A percentile compares a stretch with the other conserved stretches of the same genome.
Evolutionary conservation across 2,329 filamentous ascomycete species (phyloP).

Genomic region (Phaeosphaeria sp.): DNA sequence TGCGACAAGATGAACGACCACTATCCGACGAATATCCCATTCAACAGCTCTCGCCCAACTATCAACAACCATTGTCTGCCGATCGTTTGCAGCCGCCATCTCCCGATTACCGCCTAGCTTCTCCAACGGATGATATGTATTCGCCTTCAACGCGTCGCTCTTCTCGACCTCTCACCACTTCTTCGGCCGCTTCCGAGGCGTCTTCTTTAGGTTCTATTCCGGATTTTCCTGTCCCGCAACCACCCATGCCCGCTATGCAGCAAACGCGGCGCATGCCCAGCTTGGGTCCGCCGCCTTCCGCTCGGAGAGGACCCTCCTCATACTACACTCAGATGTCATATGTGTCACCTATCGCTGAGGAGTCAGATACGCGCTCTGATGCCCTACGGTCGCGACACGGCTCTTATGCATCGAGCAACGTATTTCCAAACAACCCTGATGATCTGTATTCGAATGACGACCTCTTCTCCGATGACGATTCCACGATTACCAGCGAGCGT

Average conservation of each 20-base stretch:
- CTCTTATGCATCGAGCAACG: constrained; percentile 58
- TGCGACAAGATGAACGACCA: constrained; percentile 52
- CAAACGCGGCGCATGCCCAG: constrained; percentile 48
- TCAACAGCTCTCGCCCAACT: constrained; percentile 35
- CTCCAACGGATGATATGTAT: constrained; percentile 41
- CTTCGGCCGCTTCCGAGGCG: constrained; percentile 46
- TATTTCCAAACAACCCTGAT: constrained; percentile 51
- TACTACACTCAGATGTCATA: constrained; percentile 57
- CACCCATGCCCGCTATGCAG: constrained; percentile 42
- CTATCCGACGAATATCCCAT: constrained; percentile 42
- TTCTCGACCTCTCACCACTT: constrained; percentile 46
- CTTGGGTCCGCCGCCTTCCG: constrained; percentile 57
- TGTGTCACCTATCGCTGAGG: constrained; percentile 58
- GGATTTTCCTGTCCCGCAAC: constrained; percentile 49
- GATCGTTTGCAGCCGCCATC: constrained; percentile 29
- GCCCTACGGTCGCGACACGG: constrained; percentile 49
- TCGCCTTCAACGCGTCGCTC: constrained; percentile 38
- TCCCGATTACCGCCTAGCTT: constrained; percentile 30
- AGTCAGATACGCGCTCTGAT: constrained; percentile 54
- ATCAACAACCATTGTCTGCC: constrained; percentile 25
- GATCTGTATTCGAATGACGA: constrained; percentile 50
- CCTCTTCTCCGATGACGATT: constrained; percentile 46
- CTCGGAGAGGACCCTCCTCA: constrained; percentile 55
- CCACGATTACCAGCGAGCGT: constrained; percentile 43
- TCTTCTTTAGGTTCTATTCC: constrained; percentile 51